phyloP scores from a whole-genome alignment of 1,139 yeast genomes.

The Blastobotrys petasosporus region DNA sequence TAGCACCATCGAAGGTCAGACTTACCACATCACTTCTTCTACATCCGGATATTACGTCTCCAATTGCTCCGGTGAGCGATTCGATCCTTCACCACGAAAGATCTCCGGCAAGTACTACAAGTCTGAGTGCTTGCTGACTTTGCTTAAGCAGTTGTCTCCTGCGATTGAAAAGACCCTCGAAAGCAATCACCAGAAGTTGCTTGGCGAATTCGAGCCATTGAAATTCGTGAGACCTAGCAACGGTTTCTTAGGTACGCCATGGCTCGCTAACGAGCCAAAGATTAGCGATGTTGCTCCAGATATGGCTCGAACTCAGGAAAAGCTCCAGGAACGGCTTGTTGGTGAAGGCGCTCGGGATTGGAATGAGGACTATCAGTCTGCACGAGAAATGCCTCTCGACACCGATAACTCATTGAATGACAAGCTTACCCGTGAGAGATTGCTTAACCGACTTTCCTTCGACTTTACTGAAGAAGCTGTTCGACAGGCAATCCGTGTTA shows the following conservation, averaged over 20 bases:
- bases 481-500: slow-evolving; percentile 70
- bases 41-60: slow-evolving; percentile 74
- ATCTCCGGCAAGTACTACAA: slow-evolving; percentile 37
- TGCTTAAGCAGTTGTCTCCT: slow-evolving; percentile 54
- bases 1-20: slow-evolving; percentile 77
- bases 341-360: slow-evolving; percentile 50
- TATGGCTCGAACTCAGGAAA: slow-evolving; percentile 53
- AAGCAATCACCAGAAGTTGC: slow-evolving; percentile 40
- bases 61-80: slow-evolving; percentile 57
- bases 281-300: slow-evolving; percentile 43
- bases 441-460: slow-evolving; percentile 63
- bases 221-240: slow-evolving; percentile 61
- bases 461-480: slow-evolving; percentile 76
- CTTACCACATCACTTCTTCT: slow-evolving; percentile 69
- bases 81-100: slow-evolving; percentile 54
- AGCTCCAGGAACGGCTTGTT: slow-evolving; percentile 13
- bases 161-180: slow-evolving; percentile 40
- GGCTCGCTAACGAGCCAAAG: slow-evolving; percentile 49
- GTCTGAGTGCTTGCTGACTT: slow-evolving; percentile 44
- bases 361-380: slow-evolving; percentile 85
- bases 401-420: slow-evolving; percentile 44
- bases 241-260: slow-evolving; percentile 60
- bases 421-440: slow-evolving; percentile 68
- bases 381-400: slow-evolving; percentile 58
- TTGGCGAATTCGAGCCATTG: slow-evolving; percentile 41